Conservation (phyloP, 768 basidiomycete species). For the Rhodotorula graminis region DNA sequence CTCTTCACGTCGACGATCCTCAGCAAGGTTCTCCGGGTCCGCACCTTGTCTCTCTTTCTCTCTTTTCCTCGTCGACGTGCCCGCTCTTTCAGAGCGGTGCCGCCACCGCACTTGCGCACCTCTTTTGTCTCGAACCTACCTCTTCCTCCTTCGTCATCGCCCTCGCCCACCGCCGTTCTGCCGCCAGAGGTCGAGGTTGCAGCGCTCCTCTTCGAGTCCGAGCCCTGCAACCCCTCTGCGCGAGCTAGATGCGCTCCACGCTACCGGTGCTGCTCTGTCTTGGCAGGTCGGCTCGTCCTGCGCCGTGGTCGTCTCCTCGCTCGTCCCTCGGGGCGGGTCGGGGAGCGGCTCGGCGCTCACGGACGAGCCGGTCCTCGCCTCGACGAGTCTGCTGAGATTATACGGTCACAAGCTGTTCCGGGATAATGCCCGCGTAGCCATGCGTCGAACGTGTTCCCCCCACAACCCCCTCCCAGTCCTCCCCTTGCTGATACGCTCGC, state of each 20-base stretch:
- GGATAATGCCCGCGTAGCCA: constrained; percentile 33
- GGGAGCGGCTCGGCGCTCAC: neutral
- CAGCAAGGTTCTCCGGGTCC: constrained; percentile 54
- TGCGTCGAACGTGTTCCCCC: neutral
- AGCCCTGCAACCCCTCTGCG: too few species aligned
- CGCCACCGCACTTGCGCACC: neutral
- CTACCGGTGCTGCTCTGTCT: neutral
- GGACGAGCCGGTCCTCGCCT: too few species aligned
- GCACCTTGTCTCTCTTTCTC: neutral
- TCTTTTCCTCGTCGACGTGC: neutral
- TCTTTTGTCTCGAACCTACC: neutral
- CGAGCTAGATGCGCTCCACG: neutral
- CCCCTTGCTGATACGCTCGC: constrained; percentile 17
- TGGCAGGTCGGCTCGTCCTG: neutral
- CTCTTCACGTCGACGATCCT: constrained; percentile 73
- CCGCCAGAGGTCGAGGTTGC: neutral
- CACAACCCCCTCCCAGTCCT: neutral
- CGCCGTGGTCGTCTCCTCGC: neutral
- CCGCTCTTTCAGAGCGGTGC: neutral
- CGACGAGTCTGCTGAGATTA: constrained; percentile 19
- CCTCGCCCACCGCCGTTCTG: neutral
- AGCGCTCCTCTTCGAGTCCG: neutral
- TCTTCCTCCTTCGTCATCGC: neutral
- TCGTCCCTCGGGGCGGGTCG: neutral
- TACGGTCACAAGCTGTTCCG: constrained; percentile 30